Base-by-base conservation (phyloP, 805 yeast genomes). In the Scheffersomyces stipitis region DNA sequence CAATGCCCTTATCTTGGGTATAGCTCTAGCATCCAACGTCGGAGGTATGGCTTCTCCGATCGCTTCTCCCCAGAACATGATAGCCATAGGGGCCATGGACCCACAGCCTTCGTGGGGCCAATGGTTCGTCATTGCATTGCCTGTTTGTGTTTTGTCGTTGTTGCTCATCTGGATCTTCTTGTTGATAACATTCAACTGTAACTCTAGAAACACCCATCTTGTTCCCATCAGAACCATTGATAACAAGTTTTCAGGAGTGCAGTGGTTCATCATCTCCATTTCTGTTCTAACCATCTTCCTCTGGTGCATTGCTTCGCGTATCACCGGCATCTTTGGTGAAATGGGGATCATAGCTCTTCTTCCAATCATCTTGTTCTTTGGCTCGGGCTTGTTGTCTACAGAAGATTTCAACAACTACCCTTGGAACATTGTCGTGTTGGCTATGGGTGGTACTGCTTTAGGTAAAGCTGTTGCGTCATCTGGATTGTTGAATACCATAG, bases 391-490 rank as follows among this genome's bases (percentile, higher is more conserved):
- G 14, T 67, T 91, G 41, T 79, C 85, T 6, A 83, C 89, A 1
- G 96, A 90, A 39, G 99, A 91, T 56, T 89, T 91, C 62, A 91
- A 93, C 63, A 91, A 88, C 58, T 91, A 91, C 58, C 81, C 96
- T 46, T 91, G 99, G 99, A 89, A 95, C 4, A 93, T 91, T 50
- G 93, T 93, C 7, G 80, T 91, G 30, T 71, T 91, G 45, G 97
- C 98, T 3, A 93, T 91, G 99, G 99, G 99, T 22, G 99, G 99
- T 44, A 78, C 91, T 35, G 95, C 96, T 0, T 69, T 91, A 34
- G 99, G 99, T 38, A 89, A 88, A 58, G 96, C 96, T 0, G 98
- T 91, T 1, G 80, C 96, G 1, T 82, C 93, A 6, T 87, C 96
- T 1, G 98, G 98, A 0, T 69, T 91, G 38, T 71, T 91, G 38